Evolutionary conservation across 1,284 basidiomycete genomes (phyloP).

Genomic region (Termitomyces sp.): DNA sequence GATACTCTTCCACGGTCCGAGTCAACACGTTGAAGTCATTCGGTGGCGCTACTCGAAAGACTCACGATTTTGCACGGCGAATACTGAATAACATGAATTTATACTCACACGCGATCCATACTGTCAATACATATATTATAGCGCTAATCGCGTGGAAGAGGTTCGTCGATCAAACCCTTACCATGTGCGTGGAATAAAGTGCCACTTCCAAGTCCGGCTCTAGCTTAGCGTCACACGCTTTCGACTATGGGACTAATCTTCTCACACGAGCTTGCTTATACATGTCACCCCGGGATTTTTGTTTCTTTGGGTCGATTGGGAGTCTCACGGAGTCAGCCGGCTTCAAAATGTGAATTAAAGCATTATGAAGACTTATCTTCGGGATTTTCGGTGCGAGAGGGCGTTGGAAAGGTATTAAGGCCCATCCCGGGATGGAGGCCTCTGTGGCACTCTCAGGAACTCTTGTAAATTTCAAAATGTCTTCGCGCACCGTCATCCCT

Average conservation of each 20-base stretch:
- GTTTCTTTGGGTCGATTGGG: background rate
- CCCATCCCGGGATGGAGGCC: background rate
- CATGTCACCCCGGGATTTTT: too few species aligned
- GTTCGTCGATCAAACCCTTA: background rate
- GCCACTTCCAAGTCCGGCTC: background rate
- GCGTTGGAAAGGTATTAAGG: background rate
- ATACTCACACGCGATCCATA: too few species aligned
- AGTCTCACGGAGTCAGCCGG: background rate
- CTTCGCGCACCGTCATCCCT: conserved; percentile 25
- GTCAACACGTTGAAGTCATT: background rate
- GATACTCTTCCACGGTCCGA: background rate
- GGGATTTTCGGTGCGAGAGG: background rate
- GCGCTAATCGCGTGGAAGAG: background rate
- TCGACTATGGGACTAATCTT: background rate
- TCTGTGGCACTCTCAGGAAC: background rate
- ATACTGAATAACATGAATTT: background rate
- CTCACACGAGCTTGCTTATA: background rate
- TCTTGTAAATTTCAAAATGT: conserved; percentile 7
- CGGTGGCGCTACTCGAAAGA: background rate
- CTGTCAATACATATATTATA: background rate
- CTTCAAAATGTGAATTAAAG: background rate
- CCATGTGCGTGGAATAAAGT: background rate
- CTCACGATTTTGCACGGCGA: background rate
- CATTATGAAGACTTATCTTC: background rate
- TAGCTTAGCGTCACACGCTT: background rate